Percentiles rank a stretch among this genome's conserved stretches.
These are phyloP conservation scores for Chenopodium suecicum DNA, from an alignment of 148 eudicot species.

Conservation along the genomic window DNA sequence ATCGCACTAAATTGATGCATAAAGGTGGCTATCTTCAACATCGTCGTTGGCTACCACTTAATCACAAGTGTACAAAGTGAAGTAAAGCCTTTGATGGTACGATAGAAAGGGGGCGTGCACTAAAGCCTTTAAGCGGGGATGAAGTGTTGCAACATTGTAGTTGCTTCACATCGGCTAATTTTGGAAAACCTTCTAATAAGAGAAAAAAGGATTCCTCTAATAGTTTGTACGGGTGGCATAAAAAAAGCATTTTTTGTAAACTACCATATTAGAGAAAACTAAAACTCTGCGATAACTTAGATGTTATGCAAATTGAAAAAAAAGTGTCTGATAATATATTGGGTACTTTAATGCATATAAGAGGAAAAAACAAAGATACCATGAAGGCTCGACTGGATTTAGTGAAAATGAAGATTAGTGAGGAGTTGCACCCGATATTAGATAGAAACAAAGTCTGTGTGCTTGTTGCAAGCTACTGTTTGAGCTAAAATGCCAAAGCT, in stretches of 20 bases:
- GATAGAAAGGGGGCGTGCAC: not conserved
- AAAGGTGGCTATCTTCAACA: no score
- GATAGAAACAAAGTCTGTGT: not conserved
- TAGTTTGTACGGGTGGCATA: not conserved
- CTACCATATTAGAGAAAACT: slow-evolving; percentile 4
- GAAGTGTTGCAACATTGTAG: not conserved
- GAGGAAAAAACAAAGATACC: slow-evolving; percentile 11
- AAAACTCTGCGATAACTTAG: slow-evolving; percentile 1
- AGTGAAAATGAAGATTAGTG: not conserved
- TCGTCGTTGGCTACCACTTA: not conserved
- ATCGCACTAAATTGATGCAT: no score
- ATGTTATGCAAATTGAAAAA: not conserved
- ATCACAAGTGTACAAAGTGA: slow-evolving; percentile 1
- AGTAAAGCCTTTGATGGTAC: not conserved
- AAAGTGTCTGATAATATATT: not conserved
- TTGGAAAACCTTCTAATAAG: no score
- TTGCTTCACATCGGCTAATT: no score
- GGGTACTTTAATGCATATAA: not conserved
- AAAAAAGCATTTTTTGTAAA: not conserved
- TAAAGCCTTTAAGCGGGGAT: not conserved
- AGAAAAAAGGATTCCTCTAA: not conserved
- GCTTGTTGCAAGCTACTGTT: not conserved
- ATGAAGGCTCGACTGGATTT: not conserved
- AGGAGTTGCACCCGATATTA: not conserved
- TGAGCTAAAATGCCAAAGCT: not conserved